Conservation (phyloP, 2,329 filamentous ascomycete species). For the Fusarium falciforme region DNA sequence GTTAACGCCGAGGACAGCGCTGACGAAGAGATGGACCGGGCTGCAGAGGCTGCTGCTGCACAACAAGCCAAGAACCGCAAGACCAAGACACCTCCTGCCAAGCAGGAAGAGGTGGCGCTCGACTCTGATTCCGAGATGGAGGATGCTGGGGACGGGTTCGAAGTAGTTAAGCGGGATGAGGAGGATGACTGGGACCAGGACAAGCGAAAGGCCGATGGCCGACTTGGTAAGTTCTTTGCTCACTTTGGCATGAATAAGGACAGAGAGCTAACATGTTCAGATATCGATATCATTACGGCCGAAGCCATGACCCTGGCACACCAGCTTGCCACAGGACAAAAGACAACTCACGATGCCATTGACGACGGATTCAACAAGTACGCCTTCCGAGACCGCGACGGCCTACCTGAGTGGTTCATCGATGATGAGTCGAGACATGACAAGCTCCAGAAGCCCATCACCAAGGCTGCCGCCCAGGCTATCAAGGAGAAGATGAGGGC, state of each 20-base stretch:
- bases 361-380: slow-evolving; percentile 96
- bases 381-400: slow-evolving; percentile 89
- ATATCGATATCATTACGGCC: slow-evolving; percentile 99
- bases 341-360: slow-evolving; percentile 80
- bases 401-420: slow-evolving; percentile 96
- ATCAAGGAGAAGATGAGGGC: slow-evolving; percentile 96
- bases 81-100: slow-evolving; percentile 24
- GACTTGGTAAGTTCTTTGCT: slow-evolving; percentile 60
- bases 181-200: slow-evolving; percentile 76
- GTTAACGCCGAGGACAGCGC: slow-evolving; percentile 31
- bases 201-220: slow-evolving; percentile 71
- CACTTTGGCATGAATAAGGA: not conserved
- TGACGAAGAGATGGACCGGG: slow-evolving; percentile 51
- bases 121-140: slow-evolving; percentile 49
- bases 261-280: slow-evolving; percentile 49
- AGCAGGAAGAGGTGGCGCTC: slow-evolving; percentile 37
- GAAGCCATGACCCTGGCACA: slow-evolving; percentile 99
- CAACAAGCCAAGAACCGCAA: slow-evolving; percentile 43
- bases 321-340: slow-evolving; percentile 87
- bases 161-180: slow-evolving; percentile 65
- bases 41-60: slow-evolving; percentile 40
- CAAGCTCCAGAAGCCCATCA: slow-evolving; percentile 87
- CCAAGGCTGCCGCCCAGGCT: slow-evolving; percentile 86
- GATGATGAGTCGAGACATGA: slow-evolving; percentile 91
- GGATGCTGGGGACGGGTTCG: slow-evolving; percentile 65